Evolutionary conservation across 75 land plant species (phyloP).

Genomic region (Picea glauca): DNA sequence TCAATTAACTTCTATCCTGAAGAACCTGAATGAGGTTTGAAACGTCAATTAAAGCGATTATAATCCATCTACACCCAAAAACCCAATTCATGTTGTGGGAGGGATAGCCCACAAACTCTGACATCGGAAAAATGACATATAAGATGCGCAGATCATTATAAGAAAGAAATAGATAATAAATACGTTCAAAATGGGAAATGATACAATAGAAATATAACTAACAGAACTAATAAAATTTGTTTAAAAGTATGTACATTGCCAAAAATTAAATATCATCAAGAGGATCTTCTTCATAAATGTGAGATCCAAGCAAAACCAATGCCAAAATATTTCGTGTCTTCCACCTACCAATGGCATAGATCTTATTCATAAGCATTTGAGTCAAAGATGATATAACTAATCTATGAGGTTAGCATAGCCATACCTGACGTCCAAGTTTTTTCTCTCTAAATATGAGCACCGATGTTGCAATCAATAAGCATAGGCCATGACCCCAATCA

Average conservation of each 20-base stretch:
- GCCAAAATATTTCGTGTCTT: neutral
- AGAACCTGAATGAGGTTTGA: too few species aligned
- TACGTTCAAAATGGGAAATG: neutral
- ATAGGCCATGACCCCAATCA: constrained; percentile 99
- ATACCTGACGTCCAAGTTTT: constrained; percentile 77
- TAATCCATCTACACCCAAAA: too few species aligned
- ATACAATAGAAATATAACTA: neutral
- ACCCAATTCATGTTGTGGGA: too few species aligned
- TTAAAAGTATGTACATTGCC: neutral
- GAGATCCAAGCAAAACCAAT: neutral
- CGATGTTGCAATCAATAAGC: constrained; percentile 72
- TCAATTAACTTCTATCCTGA: too few species aligned
- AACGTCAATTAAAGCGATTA: too few species aligned
- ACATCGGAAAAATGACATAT: too few species aligned
- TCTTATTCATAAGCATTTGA: neutral
- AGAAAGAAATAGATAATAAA: neutral
- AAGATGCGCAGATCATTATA: too few species aligned
- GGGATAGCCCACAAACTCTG: too few species aligned
- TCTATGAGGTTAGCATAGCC: neutral
- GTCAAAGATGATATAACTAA: neutral
- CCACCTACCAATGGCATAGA: neutral
- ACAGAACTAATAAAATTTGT: neutral
- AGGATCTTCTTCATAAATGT: neutral
- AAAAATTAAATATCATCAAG: neutral
- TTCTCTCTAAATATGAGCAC: constrained; percentile 75